phyloP scores from a whole-genome alignment of 2,329 filamentous ascomycete genomes.

The Microcera coccophila region DNA sequence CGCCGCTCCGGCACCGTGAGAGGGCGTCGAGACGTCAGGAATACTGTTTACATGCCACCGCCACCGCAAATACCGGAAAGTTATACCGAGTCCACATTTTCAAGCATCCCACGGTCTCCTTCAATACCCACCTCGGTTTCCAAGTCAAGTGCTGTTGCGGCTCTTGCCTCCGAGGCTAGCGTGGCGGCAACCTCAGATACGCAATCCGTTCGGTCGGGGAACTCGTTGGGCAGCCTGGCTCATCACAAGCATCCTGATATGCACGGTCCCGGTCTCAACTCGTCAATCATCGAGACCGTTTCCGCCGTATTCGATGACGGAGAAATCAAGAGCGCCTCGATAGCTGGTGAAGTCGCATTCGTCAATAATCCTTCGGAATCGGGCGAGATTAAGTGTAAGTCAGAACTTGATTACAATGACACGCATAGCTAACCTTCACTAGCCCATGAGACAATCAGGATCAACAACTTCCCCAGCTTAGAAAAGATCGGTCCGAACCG shows the following conservation, averaged over 20 bases:
- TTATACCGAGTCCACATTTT: conserved; percentile 22
- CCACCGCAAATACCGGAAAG: conserved; percentile 35
- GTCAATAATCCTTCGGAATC: conserved; percentile 61
- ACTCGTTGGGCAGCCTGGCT: conserved; percentile 66
- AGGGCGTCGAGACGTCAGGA: conserved; percentile 85
- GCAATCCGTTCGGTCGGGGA: conserved; percentile 84
- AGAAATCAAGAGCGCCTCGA: conserved; percentile 63
- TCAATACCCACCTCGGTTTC: conserved; percentile 20
- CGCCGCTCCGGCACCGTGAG: conserved; percentile 73
- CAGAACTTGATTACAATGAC: conserved; percentile 4
- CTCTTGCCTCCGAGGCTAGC: conserved; percentile 61
- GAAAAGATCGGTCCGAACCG: conserved; percentile 94
- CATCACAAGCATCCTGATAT: conserved; percentile 80
- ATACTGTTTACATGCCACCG: conserved; percentile 77
- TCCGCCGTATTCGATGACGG: conserved; percentile 78
- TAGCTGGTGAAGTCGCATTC: conserved; percentile 86
- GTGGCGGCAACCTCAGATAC: conserved; percentile 67
- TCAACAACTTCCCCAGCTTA: conserved; percentile 83
- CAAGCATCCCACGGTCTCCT: conserved; percentile 19
- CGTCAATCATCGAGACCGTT: conserved; percentile 89
- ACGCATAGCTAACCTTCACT: not conserved
- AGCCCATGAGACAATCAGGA: conserved; percentile 65
- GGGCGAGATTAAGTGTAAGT: conserved; percentile 47
- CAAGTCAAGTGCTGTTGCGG: conserved; percentile 43
- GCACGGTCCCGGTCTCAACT: conserved; percentile 73